phyloP scores from a whole-genome alignment of 208 protist species.

The Leishmania turanica region DNA sequence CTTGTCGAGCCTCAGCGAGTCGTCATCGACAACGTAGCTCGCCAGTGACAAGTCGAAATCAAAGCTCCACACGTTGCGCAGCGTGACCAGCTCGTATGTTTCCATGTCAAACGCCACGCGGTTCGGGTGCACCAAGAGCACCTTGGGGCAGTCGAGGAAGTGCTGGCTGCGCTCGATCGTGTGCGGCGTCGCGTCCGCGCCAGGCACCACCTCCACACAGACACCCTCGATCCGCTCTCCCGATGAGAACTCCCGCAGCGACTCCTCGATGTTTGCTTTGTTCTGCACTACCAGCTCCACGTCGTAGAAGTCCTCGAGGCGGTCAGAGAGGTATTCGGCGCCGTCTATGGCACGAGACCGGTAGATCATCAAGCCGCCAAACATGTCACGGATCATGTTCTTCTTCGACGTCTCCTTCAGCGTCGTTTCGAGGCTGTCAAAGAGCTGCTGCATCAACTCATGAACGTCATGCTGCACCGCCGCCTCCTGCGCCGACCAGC shows the following conservation, averaged over 20 bases:
- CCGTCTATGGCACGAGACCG: constrained; percentile 72
- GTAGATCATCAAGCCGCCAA: constrained; percentile 74
- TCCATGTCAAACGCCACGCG: constrained; percentile 86
- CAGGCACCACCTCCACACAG: constrained; percentile 58
- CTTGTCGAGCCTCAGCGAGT: constrained; percentile 47
- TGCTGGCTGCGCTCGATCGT: constrained; percentile 75
- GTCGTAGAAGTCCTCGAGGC: constrained; percentile 87
- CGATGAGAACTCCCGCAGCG: constrained; percentile 59
- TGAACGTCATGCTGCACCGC: constrained; percentile 92
- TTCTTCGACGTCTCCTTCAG: constrained; percentile 77
- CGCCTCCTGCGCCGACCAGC: constrained; percentile 69
- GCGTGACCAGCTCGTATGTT: constrained; percentile 71
- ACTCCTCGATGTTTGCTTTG: constrained; percentile 74
- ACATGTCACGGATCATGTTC: constrained; percentile 75
- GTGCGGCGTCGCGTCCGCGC: constrained; percentile 43
- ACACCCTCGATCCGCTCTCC: constrained; percentile 91
- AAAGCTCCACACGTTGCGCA: constrained; percentile 88
- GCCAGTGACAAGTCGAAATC: constrained; percentile 52
- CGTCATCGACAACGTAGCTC: constrained; percentile 48
- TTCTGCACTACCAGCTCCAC: constrained; percentile 89
- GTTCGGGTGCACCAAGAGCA: constrained; percentile 92
- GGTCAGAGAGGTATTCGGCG: constrained; percentile 65
- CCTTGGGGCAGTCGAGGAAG: constrained; percentile 80
- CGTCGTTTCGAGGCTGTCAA: constrained; percentile 77
- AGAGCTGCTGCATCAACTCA: constrained; percentile 87